Evolutionary conservation across 768 basidiomycete genomes (phyloP), one percentile per base, ranked within the genome.

Genomic region (Naematelia encephala): DNA sequence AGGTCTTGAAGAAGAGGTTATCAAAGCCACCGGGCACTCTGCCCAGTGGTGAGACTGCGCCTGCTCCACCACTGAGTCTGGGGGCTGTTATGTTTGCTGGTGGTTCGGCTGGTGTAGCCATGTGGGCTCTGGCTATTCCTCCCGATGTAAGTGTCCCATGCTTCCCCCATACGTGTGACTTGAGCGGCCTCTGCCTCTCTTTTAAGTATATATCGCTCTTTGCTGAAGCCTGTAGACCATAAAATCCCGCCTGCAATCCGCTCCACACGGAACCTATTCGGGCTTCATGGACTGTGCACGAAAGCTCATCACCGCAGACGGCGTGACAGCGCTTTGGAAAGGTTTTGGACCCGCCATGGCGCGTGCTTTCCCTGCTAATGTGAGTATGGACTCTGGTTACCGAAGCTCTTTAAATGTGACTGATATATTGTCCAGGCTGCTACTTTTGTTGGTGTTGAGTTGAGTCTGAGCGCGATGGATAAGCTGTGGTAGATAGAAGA

Each of bases 81-180:
- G 82, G 88, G 28, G 87, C 89, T 16, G 84, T 98, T 68, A 88
- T 98, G 65, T 59, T 92, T 55, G 91, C 94, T 52, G 96, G 96
- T 64, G 96, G 93, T 54, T 86, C 84, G 42, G 96, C 96, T 1
- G 96, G 96, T 67, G 84, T 98, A 3, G 92, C 92, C 34, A 98
- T 99, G 96, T 99, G 96, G 96, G 82, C 89, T 16, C 82, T 98
- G 67, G 94, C 90, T 23, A 96, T 99, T 66, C 96, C 96, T 49
- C 93, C 94, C 47, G 94, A 99, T 77, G 93, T 91, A 70, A 64
- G 88, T 81, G 0, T 19, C 14, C 2, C 28, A 5, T 50, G 29
- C 42, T 8, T 50, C 12, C 23, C 43, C 26, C 10, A 13, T 23
- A 27, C n/a, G n/a, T n/a, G n/a, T n/a, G n/a, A n/a, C n/a, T n/a